These are phyloP conservation scores for Platanthera zijinensis DNA, from an alignment of 106 monocot species.

Conservation along the genomic window DNA sequence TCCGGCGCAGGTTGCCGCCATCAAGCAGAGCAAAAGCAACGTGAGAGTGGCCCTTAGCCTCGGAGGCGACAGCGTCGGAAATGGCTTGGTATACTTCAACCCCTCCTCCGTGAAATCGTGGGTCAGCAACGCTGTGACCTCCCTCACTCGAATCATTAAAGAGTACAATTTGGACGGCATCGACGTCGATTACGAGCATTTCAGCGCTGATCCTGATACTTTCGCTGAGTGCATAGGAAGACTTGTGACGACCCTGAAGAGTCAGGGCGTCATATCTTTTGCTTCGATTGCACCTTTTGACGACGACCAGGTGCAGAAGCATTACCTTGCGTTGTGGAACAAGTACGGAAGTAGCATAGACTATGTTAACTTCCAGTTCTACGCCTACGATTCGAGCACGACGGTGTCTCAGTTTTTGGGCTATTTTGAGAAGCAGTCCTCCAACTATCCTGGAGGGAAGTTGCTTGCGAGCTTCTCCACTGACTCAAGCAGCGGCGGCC, in stretches of 20 bases:
- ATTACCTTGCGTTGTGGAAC: slow-evolving; percentile 20
- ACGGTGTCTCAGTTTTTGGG: slow-evolving; percentile 35
- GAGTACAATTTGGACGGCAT: slow-evolving; percentile 46
- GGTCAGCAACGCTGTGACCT: slow-evolving; percentile 47
- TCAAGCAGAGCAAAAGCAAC: slow-evolving; percentile 9
- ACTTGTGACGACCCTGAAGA: slow-evolving; percentile 16
- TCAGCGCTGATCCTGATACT: slow-evolving; percentile 12
- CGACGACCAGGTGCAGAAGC: slow-evolving; percentile 20
- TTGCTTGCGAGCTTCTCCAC: slow-evolving; percentile 23
- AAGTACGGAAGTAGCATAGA: slow-evolving; percentile 31
- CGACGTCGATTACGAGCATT: slow-evolving; percentile 55
- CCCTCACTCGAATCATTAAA: slow-evolving; percentile 33
- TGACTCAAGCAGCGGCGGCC: slow-evolving; percentile 6
- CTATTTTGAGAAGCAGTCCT: slow-evolving; percentile 27
- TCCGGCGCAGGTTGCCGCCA: slow-evolving; percentile 6
- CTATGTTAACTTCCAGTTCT: slow-evolving; percentile 62
- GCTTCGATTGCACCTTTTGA: slow-evolving; percentile 24
- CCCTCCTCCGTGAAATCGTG: slow-evolving; percentile 31
- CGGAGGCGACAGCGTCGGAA: slow-evolving; percentile 9
- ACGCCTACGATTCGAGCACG: slow-evolving; percentile 27
- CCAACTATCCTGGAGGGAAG: slow-evolving; percentile 28
- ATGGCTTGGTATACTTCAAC: slow-evolving; percentile 22
- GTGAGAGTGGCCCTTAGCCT: slow-evolving; percentile 24
- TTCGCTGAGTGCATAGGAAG: slow-evolving; percentile 23
- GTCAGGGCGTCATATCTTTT: slow-evolving; percentile 20